Conservation (phyloP, 2,329 filamentous ascomycete genomes). For the Ophiostoma triangulosporum region DNA sequence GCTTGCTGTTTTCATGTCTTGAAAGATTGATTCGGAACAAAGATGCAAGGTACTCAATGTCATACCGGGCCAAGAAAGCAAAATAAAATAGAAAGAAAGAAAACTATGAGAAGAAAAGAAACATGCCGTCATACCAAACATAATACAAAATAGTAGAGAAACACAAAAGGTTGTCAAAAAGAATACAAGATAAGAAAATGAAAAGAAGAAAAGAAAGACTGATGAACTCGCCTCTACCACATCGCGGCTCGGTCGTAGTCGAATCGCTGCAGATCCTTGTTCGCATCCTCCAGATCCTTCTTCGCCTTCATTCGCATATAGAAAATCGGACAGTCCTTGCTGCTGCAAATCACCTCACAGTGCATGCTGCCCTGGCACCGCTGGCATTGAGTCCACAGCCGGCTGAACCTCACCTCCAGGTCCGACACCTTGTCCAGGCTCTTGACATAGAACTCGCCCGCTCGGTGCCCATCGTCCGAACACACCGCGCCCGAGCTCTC, state of each 20-base stretch:
- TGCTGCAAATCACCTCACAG: slow-evolving; percentile 94
- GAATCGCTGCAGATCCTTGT: slow-evolving; percentile 80
- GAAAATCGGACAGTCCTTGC: slow-evolving; percentile 95
- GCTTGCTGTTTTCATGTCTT: too few species aligned
- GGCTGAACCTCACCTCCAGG: slow-evolving; percentile 79
- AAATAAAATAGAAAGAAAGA: not conserved
- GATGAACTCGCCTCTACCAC: not conserved
- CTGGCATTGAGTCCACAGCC: slow-evolving; percentile 97
- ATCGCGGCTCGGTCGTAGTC: slow-evolving; percentile 59
- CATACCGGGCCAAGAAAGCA: too few species aligned
- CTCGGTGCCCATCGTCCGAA: slow-evolving; percentile 65
- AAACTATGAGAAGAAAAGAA: not conserved
- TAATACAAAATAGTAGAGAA: not conserved
- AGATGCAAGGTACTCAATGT: too few species aligned
- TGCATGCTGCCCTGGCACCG: slow-evolving; percentile 96
- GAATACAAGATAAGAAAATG: not conserved
- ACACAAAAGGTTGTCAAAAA: not conserved
- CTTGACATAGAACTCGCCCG: slow-evolving; percentile 89
- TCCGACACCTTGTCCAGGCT: slow-evolving; percentile 80
- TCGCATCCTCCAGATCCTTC: slow-evolving; percentile 93
- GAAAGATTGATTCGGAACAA: too few species aligned
- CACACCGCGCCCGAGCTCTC: slow-evolving; percentile 73
- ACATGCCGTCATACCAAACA: not conserved
- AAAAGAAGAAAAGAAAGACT: not conserved
- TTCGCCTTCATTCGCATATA: slow-evolving; percentile 99